Base-by-base conservation (phyloP, 495 filamentous ascomycete species). In the Penicillium angulare region DNA sequence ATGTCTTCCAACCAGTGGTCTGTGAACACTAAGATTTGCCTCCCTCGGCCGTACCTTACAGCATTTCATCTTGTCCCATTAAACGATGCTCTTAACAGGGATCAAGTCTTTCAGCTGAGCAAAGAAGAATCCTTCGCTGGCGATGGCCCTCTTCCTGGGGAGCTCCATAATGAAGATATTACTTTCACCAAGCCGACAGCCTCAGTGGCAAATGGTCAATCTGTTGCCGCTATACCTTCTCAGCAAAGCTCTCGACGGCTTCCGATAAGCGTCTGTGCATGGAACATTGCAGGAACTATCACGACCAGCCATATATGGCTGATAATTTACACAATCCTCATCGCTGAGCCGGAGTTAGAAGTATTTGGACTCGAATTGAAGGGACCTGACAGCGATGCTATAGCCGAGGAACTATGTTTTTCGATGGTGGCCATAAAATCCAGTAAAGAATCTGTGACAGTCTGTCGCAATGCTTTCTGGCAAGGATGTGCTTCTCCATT, bases 401-500 rank as follows among this genome's bases (percentile, higher is more conserved):
- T 44, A 9, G 21, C 22, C 10, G 13, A 44, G 17, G n/a, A 44
- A n/a, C 23, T 44, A 18, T 24, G 27, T 29, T 24, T 16, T 0
- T 29, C 41, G 3, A 44, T 44, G 41, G 8, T 44, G 24, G 41
- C n/a, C 9, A 21, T 44, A 21, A 10, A 13, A 12, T 29, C 41
- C 6, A 17, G 31, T 20, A 24, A 18, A 5, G 12, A 26, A 1
- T 44, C 27, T 12, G 27, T 44, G 24, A n/a, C n/a, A n/a, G n/a
- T 44, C 7, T 44, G 29, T n/a, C 24, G 41, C 23, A 31, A n/a
- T 22, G 23, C 22, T 21, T 44, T 44, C 15, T 44, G 41, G 41
- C 41, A 44, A 15, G 41, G 41, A 10, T 44, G 41, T 16, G 41
- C 41, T 26, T 44, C 41, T 8, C 41, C 41, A 15, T 24, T 44